These are phyloP conservation scores for Neurospora africana DNA, from an alignment of 495 filamentous ascomycete species.

Conservation along the genomic window DNA sequence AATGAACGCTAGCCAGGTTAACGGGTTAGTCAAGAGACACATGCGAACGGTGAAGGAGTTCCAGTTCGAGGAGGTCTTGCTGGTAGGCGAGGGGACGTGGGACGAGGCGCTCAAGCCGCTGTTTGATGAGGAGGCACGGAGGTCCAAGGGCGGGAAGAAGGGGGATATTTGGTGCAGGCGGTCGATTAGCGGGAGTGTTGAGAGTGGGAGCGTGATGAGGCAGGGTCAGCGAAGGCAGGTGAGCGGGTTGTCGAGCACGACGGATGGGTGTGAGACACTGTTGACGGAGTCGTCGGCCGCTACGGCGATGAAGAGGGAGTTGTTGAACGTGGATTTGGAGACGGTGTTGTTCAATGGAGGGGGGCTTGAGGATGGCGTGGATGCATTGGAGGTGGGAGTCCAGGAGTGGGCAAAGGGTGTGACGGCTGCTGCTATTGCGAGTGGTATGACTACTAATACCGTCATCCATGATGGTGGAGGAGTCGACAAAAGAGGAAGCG, in stretches of 20 bases:
- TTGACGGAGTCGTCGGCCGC: slow-evolving; percentile 32
- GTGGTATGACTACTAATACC: neutral
- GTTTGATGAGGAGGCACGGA: slow-evolving; percentile 20
- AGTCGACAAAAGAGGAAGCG: neutral
- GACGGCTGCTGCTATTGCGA: slow-evolving; percentile 35
- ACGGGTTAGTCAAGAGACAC: slow-evolving; percentile 49
- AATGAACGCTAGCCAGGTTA: slow-evolving; percentile 57
- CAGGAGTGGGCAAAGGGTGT: slow-evolving; percentile 42
- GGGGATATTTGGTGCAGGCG: slow-evolving; percentile 32
- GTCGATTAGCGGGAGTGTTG: slow-evolving; percentile 13
- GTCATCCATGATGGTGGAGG: slow-evolving; percentile 17
- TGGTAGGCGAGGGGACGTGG: slow-evolving; percentile 56
- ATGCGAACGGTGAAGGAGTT: slow-evolving; percentile 54
- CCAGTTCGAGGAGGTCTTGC: slow-evolving; percentile 57
- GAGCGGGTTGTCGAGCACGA: neutral
- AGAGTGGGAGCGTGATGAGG: slow-evolving; percentile 7
- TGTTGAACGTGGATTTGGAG: slow-evolving; percentile 33
- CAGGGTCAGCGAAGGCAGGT: neutral
- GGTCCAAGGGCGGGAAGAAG: slow-evolving; percentile 6
- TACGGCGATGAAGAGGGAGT: slow-evolving; percentile 27
- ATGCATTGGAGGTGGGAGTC: slow-evolving; percentile 20
- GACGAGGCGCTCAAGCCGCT: slow-evolving; percentile 63
- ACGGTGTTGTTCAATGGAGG: slow-evolving; percentile 21
- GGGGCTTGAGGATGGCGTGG: slow-evolving; percentile 22
- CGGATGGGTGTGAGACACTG: slow-evolving; percentile 14